Evolutionary conservation across 75 land plant species (phyloP).

Genomic region (Cupressus sempervirens): DNA sequence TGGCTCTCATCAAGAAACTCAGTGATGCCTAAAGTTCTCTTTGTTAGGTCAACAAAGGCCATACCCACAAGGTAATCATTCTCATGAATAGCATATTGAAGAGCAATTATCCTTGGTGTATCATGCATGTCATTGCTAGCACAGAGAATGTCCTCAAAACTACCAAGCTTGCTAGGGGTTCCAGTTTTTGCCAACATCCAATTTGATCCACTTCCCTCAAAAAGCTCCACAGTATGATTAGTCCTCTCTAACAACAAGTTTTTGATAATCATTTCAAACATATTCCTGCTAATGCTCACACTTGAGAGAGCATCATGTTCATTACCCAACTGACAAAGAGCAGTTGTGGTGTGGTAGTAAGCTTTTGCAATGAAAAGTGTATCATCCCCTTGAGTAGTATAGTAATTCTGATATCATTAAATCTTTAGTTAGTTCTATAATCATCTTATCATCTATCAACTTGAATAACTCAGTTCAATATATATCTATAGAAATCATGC

Average conservation of each 20-base stretch:
- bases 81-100: constrained; percentile 52
- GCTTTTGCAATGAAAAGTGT: constrained; percentile 87
- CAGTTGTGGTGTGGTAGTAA: constrained; percentile 84
- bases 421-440: not conserved
- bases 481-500: no score
- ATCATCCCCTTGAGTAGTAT: constrained; percentile 94
- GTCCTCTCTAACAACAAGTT: no score
- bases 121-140: constrained; percentile 99
- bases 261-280: no score
- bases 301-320: constrained; percentile 62
- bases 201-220: no score
- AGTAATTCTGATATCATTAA: constrained; percentile 66
- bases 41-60: no score
- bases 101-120: constrained; percentile 74
- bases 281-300: no score
- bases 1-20: no score
- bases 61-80: constrained; percentile 59
- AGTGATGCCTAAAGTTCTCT: no score
- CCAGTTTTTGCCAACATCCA: constrained; percentile 86
- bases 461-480: not conserved
- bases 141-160: constrained; percentile 92
- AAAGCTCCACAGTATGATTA: no score
- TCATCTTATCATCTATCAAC: not conserved
- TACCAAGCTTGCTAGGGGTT: constrained; percentile 85
- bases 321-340: constrained; percentile 74